phyloP scores from a whole-genome alignment of 163 green algal genomes.

The Picocystis sp. region DNA sequence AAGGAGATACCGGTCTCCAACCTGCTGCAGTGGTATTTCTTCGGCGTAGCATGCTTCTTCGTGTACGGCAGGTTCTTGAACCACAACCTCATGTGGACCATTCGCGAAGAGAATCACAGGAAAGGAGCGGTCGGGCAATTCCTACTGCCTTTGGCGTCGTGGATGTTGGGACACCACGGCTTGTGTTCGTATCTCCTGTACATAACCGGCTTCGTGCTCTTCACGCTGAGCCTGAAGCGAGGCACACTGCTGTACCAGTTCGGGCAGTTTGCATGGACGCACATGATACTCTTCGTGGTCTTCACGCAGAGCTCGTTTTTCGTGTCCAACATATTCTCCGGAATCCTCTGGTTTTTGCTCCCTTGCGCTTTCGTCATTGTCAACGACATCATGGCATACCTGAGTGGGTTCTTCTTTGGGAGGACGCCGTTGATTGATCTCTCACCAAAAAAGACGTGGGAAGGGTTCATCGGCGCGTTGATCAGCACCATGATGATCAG shows the following conservation, averaged over 20 bases:
- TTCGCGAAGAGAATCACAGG: conserved; percentile 14
- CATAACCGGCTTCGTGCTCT: conserved; percentile 67
- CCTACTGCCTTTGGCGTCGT: background rate
- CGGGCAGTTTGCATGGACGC: conserved; percentile 90
- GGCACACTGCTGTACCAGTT: conserved; percentile 91
- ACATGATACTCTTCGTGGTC: conserved; percentile 91
- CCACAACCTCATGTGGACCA: conserved; percentile 69
- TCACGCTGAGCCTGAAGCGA: conserved; percentile 75
- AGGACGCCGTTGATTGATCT: conserved; percentile 91
- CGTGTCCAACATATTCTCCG: conserved; percentile 89
- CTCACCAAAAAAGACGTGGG: conserved; percentile 98
- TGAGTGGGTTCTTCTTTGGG: conserved; percentile 84
- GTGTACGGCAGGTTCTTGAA: conserved; percentile 88
- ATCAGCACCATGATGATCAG: conserved; percentile 45
- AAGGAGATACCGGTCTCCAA: conserved; percentile 49
- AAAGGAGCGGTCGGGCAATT: background rate
- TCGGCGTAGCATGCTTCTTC: conserved; percentile 71
- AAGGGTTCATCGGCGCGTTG: conserved; percentile 86
- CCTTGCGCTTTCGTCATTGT: conserved; percentile 87
- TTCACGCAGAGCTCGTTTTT: conserved; percentile 66
- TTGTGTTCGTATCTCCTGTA: conserved; percentile 2
- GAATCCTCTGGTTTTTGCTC: conserved; percentile 95
- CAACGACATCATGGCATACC: conserved; percentile 95
- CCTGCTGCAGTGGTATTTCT: conserved; percentile 86
- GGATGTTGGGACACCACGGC: background rate